Base-by-base conservation (phyloP, 1,284 basidiomycete species). In the Ceratobasidium sp. region DNA sequence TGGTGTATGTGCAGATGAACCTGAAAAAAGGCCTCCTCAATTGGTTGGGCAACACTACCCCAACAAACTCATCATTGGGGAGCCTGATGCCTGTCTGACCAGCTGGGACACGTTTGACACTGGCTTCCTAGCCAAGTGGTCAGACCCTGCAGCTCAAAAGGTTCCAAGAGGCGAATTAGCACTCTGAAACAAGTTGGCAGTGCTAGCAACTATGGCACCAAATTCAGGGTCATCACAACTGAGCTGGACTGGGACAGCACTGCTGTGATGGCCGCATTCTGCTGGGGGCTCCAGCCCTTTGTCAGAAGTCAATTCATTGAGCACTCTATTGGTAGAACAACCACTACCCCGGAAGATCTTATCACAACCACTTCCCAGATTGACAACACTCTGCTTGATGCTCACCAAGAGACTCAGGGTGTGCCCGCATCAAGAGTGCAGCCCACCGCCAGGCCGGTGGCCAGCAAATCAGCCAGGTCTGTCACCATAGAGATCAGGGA, bases 321-420 rank as follows among this genome's bases (percentile, higher is more conserved):
- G 28, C 28, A 33, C n/a, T 3, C 66, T 26, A 44, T 68, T 44
- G 44, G 28, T 15, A 20, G 28, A 10, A 52, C 17, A 15, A 42
- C 28, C 42, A 48, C 13, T n/a, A 28, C 44, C 3, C 26, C 52
- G 42, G 10, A 68, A 4, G 48, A 68, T n/a, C 26, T 68, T 2
- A 68, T 68, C n/a, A 50, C 13, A 3, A 23, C n/a, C 6, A 42
- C 66, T 20, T 68, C 20, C 12, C 44, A 20, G 12, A 50, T 68
- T 68, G 66, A 50, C 28, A 52, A 68, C 28, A 68, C 66, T 17
- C 66, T 68, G 20, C 52, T 50, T 52, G 66, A 68, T 23, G 66
- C 48, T 15, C 6, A 33, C 28, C 28, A 40, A 17, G 59, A 62
- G 15, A 13, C 38, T 4, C 59, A 62, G 4, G 12, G 28, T 15